Evolutionary conservation across 78 protist species (phyloP).

Genomic region (Polysphondylium violaceum): DNA sequence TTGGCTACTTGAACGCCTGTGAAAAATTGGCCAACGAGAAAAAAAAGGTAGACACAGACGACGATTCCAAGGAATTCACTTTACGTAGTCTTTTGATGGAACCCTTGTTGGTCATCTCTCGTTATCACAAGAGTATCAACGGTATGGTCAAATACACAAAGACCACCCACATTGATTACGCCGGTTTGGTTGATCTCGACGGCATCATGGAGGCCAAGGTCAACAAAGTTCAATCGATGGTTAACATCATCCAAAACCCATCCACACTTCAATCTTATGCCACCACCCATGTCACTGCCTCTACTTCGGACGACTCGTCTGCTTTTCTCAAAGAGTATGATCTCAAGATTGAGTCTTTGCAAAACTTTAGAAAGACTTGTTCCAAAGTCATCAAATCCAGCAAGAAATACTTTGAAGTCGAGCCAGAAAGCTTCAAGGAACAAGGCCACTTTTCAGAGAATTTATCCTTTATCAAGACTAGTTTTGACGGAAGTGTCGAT

Average conservation of each 20-base stretch:
- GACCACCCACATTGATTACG: slow-evolving; percentile 38
- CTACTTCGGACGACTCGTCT: slow-evolving; percentile 20
- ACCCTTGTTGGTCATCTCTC: slow-evolving; percentile 26
- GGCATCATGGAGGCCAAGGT: slow-evolving; percentile 27
- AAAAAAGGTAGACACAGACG: slow-evolving; percentile 47
- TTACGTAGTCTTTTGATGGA: slow-evolving; percentile 26
- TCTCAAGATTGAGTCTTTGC: slow-evolving; percentile 22
- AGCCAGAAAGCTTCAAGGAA: slow-evolving; percentile 61
- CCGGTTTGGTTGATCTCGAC: slow-evolving; percentile 48
- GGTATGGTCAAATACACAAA: slow-evolving; percentile 78
- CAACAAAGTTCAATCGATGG: slow-evolving; percentile 16
- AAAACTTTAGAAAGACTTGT: slow-evolving; percentile 59
- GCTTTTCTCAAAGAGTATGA: slow-evolving; percentile 64
- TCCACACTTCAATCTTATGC: not conserved
- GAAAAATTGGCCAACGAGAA: slow-evolving; percentile 34
- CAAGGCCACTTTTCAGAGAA: slow-evolving; percentile 63
- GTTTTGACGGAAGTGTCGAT: slow-evolving; percentile 32
- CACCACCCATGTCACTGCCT: not conserved
- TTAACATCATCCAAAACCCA: slow-evolving; percentile 2
- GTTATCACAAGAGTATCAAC: slow-evolving; percentile 50
- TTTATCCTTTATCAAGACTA: not conserved
- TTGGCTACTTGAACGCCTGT: slow-evolving; percentile 38
- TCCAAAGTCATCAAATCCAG: slow-evolving; percentile 38
- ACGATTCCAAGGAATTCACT: slow-evolving; percentile 39
- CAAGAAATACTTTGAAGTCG: slow-evolving; percentile 70